Evolutionary conservation across 2,329 filamentous ascomycete genomes (phyloP).

Genomic region (Rachicladosporium sp.): DNA sequence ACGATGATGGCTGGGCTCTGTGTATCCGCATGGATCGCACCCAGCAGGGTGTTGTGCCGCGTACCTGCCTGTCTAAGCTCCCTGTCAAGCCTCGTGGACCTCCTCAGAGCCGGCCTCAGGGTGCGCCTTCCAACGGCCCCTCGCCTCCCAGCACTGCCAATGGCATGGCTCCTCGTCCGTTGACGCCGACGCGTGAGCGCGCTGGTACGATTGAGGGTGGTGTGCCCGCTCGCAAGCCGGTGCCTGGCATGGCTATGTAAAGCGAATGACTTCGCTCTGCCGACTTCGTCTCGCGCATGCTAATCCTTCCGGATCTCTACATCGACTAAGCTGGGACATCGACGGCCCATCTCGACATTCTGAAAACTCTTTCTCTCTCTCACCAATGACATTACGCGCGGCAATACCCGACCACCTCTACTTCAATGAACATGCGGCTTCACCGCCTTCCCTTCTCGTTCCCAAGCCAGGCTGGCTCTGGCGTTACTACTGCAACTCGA

Average conservation of each 20-base stretch:
- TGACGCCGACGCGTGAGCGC: slow-evolving; percentile 18
- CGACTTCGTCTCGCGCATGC: no score
- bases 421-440: no score
- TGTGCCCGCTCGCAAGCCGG: slow-evolving; percentile 33
- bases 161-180: slow-evolving; percentile 14
- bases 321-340: no score
- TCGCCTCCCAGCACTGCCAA: slow-evolving; percentile 13
- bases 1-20: slow-evolving; percentile 96
- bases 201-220: slow-evolving; percentile 5
- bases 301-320: no score
- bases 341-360: no score
- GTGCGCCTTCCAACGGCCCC: slow-evolving; percentile 16
- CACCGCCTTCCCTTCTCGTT: no score
- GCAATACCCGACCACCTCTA: no score
- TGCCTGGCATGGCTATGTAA: slow-evolving; percentile 28
- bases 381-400: no score
- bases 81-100: slow-evolving; percentile 76
- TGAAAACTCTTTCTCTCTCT: no score
- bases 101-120: slow-evolving; percentile 15
- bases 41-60: slow-evolving; percentile 81
- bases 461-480: no score
- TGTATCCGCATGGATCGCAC: slow-evolving; percentile 84
- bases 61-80: slow-evolving; percentile 83
- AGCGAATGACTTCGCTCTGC: background rate
- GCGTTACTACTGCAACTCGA: no score